Evolutionary conservation across 331 rosid genomes (phyloP).

Genomic region (Quercus lobata): DNA sequence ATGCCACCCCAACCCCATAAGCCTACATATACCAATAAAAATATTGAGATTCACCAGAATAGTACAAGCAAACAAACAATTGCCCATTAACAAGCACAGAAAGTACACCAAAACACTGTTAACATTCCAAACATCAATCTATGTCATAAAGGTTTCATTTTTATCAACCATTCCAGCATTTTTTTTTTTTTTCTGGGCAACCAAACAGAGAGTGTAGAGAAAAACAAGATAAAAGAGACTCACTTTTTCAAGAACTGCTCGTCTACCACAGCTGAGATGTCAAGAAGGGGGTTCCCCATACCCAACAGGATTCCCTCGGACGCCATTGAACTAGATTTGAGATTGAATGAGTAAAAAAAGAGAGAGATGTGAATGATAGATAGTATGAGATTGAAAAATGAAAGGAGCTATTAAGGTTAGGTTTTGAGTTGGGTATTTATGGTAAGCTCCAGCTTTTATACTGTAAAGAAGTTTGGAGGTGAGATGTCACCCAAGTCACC

Average conservation of each 20-base stretch:
- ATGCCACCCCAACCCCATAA: not conserved
- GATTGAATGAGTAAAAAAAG: not conserved
- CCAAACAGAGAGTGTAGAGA: not conserved
- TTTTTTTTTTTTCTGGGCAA: not conserved
- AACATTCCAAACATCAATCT: no score
- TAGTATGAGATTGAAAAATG: not conserved
- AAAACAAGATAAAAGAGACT: not conserved
- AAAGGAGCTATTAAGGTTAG: not conserved
- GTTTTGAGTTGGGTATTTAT: not conserved
- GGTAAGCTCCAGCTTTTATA: not conserved
- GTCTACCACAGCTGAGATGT: conserved; percentile 81
- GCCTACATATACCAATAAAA: not conserved
- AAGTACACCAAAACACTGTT: not conserved
- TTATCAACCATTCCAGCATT: no score
- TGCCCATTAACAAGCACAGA: not conserved
- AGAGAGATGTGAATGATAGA: not conserved
- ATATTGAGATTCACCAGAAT: not conserved
- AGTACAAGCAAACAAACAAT: not conserved
- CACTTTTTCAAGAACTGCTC: conserved; percentile 65
- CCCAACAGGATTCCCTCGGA: conserved; percentile 71
- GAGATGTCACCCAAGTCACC: no score
- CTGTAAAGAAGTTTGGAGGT: no score
- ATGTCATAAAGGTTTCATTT: no score
- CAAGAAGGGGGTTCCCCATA: conserved; percentile 96
- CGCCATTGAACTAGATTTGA: conserved; percentile 40